Conservation (phyloP, 805 yeast species). For the Myxozyma geophila region DNA sequence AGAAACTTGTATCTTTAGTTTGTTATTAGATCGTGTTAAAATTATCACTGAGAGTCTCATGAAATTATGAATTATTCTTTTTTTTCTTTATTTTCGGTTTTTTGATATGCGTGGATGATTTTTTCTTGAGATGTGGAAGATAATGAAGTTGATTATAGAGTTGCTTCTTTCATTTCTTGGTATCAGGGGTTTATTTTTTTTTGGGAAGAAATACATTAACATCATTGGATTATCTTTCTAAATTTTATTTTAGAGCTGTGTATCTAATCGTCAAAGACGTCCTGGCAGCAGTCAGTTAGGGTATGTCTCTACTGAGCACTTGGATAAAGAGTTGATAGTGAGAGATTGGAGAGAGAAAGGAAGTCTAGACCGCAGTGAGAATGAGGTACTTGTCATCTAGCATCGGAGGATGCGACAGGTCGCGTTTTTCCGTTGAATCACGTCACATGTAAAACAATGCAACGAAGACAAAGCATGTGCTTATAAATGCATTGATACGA, state of each 20-base stretch:
- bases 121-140: slow-evolving; percentile 1
- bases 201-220: neutral
- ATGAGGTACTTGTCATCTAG: too few species aligned
- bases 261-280: too few species aligned
- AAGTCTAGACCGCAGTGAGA: too few species aligned
- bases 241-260: neutral
- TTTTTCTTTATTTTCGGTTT: neutral
- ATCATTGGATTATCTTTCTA: neutral
- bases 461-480: too few species aligned
- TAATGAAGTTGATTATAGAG: neutral
- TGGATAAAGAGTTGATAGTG: too few species aligned
- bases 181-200: slow-evolving; percentile 4
- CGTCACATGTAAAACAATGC: too few species aligned
- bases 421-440: too few species aligned
- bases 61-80: neutral
- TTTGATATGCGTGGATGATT: neutral
- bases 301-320: too few species aligned
- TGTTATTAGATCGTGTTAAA: slow-evolving; percentile 9
- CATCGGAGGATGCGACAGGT: too few species aligned
- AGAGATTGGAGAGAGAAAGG: too few species aligned
- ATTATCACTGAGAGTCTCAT: slow-evolving; percentile 7
- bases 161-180: neutral
- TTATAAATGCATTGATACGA: too few species aligned
- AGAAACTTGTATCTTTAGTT: slow-evolving; percentile 2
- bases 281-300: too few species aligned